phyloP scores from a whole-genome alignment of 306 rosid species.

The Arachis stenosperma region DNA sequence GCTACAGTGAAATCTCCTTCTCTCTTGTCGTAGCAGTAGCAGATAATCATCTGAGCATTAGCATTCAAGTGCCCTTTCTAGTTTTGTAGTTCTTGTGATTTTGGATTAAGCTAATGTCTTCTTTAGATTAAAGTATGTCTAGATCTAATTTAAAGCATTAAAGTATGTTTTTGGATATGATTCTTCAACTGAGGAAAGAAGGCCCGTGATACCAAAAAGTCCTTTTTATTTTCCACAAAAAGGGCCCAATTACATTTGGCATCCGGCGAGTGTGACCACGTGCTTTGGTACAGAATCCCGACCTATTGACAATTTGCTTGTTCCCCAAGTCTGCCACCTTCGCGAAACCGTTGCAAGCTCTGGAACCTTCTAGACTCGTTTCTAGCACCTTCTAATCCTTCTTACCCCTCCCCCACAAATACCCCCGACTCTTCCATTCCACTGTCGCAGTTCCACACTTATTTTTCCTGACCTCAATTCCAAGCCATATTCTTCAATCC shows the following conservation, averaged over 20 bases:
- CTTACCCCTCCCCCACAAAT: conserved; percentile 28
- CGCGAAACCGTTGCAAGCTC: neutral
- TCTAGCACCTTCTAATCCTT: conserved; percentile 30
- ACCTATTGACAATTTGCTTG: neutral
- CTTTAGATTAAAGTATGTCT: too few relatives aligned
- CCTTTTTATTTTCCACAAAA: neutral
- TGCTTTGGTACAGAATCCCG: neutral
- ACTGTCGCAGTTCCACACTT: neutral
- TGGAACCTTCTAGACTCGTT: conserved; percentile 33
- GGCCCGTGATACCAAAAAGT: too few relatives aligned
- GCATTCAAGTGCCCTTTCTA: too few relatives aligned
- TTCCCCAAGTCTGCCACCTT: neutral
- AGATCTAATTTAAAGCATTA: too few relatives aligned
- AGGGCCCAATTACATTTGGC: neutral
- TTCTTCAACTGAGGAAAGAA: too few relatives aligned
- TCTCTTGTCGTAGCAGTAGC: too few relatives aligned
- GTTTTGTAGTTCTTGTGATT: too few relatives aligned
- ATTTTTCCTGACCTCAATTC: neutral
- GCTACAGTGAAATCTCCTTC: too few relatives aligned
- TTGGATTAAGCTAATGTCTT: too few relatives aligned
- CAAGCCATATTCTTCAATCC: neutral
- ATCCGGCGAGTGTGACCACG: neutral
- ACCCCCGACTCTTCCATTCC: neutral
- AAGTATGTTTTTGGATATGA: too few relatives aligned
- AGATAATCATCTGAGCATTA: too few relatives aligned